A percentile compares a stretch with the other conserved stretches of the same genome.
phyloP scores from a whole-genome alignment of 1,284 basidiomycete species.

The Sanguinoderma infundibulare region DNA sequence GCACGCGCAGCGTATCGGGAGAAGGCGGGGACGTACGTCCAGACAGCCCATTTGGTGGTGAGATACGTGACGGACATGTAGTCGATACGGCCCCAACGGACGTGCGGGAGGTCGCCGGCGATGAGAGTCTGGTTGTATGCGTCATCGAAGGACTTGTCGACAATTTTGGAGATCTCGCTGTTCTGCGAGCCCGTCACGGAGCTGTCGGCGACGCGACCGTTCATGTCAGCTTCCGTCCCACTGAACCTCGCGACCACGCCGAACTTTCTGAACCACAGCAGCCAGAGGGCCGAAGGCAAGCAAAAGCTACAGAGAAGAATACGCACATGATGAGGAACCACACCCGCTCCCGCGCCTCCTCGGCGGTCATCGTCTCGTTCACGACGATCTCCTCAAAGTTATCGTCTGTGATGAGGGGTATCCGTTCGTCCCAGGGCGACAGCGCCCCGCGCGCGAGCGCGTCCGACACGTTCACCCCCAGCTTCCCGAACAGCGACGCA shows the following conservation, averaged over 20 bases:
- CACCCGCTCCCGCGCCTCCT: slow-evolving; percentile 67
- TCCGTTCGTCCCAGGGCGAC: slow-evolving; percentile 68
- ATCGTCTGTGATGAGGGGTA: slow-evolving; percentile 76
- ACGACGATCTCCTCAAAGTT: slow-evolving; percentile 73
- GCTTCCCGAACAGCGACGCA: slow-evolving; percentile 51
- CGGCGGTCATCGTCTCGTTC: slow-evolving; percentile 59
- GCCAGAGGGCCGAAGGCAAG: background rate
- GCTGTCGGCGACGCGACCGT: slow-evolving; percentile 39
- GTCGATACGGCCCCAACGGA: slow-evolving; percentile 80
- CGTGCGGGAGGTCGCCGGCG: slow-evolving; percentile 66
- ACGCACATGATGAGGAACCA: slow-evolving; percentile 78
- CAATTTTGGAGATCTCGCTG: slow-evolving; percentile 66
- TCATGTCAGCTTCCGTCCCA: background rate
- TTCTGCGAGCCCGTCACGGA: slow-evolving; percentile 61
- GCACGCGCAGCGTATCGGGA: background rate
- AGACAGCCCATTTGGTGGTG: slow-evolving; percentile 81
- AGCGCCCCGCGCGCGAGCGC: slow-evolving; percentile 45
- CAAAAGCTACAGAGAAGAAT: background rate
- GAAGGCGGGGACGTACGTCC: slow-evolving; percentile 58
- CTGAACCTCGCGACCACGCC: background rate
- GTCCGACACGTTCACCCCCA: slow-evolving; percentile 75
- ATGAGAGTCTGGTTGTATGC: slow-evolving; percentile 66
- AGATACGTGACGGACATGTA: slow-evolving; percentile 79
- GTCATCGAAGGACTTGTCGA: slow-evolving; percentile 72
- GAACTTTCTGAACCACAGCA: no score